Evolutionary conservation across 1,284 basidiomycete genomes (phyloP), one percentile per base, ranked within the genome.

Genomic region (Cerioporus squamosus): DNA sequence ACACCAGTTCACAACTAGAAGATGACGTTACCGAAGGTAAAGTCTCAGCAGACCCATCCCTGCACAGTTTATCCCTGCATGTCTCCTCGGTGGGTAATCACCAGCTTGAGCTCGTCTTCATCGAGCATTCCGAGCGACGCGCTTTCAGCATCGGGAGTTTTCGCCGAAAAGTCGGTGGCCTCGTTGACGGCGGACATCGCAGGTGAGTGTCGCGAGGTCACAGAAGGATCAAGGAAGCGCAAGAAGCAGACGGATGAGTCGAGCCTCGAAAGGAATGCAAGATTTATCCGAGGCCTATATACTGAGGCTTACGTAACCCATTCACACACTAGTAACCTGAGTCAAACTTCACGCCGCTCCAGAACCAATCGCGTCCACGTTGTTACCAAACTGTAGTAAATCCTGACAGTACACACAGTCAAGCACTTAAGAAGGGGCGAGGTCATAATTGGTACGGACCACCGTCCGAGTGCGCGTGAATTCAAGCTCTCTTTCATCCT

Each of bases 11-110:
- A 74, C 75, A 79, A 84, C 81, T 79, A 81, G 74, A 79, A 77
- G 79, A 74, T 68, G 83, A 90, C 85, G 80, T 91, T 92, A 92
- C 88, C 88, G 77, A 79, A 82, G 78, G 70, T 70, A 71, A 36
- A 66, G 64, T 70, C 72, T 71, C 69, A 75, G 67, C 69, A 68
- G 55, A 43, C 65, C 65, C 69, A 69, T 65, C 57, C 68, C 73
- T 66, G 70, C 72, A 67, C 63, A 68, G 69, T 63, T 62, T 59
- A 57, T 65, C 69, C 71, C 71, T 65, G 60, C 55, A 55, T 55
- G 53, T 53, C 51, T 53, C 57, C 58, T 23, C 40, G 26, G 29
- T 24, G 47, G 42, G 61, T 53, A 61, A 70, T 85, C 80, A 88
- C 86, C 87, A 88, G 72, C 73, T 88, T 85, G 54, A 85, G 67